These are phyloP conservation scores for Phytophthora capsici DNA, from an alignment of 352 stramenopile genomes.

Conservation along the genomic window DNA sequence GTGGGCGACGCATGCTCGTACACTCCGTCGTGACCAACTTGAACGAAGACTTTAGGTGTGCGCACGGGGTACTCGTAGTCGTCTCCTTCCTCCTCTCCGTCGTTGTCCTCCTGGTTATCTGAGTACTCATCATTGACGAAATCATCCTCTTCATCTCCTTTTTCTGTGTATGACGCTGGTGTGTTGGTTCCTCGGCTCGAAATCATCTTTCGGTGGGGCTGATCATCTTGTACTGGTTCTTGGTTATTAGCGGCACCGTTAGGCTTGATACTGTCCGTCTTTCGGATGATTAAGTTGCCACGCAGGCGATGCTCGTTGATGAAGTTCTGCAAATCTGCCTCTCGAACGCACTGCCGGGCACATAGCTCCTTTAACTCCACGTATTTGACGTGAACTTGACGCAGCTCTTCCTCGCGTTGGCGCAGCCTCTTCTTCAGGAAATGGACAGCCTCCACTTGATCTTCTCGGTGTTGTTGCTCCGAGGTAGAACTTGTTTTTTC, in stretches of 20 bases:
- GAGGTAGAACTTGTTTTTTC: not conserved
- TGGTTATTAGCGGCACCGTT: slow-evolving; percentile 27
- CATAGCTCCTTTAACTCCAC: slow-evolving; percentile 80
- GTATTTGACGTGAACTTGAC: slow-evolving; percentile 67
- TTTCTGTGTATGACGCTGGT: slow-evolving; percentile 24
- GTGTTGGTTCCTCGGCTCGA: slow-evolving; percentile 38
- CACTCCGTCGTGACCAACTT: slow-evolving; percentile 46
- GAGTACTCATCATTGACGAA: slow-evolving; percentile 31
- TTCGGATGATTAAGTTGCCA: slow-evolving; percentile 67
- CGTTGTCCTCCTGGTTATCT: slow-evolving; percentile 34
- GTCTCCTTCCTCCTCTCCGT: slow-evolving; percentile 32
- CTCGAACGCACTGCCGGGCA: slow-evolving; percentile 75
- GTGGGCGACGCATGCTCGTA: slow-evolving; percentile 38
- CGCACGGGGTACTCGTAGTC: slow-evolving; percentile 39
- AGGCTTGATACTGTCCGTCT: slow-evolving; percentile 27
- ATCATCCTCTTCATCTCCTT: slow-evolving; percentile 16
- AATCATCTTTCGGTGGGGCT: slow-evolving; percentile 19
- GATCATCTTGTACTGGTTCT: slow-evolving; percentile 18
- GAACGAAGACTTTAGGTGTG: slow-evolving; percentile 55
- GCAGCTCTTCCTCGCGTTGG: slow-evolving; percentile 66
- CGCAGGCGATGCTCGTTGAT: slow-evolving; percentile 82
- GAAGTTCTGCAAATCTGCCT: slow-evolving; percentile 81
- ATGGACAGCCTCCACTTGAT: slow-evolving; percentile 38
- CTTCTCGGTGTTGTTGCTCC: slow-evolving; percentile 20
- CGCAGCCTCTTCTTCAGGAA: slow-evolving; percentile 71